Evolutionary conservation across 176 grass and related monocot genomes (phyloP), one percentile per base, ranked within the genome.

Genomic region (Urochloa ruziziensis): DNA sequence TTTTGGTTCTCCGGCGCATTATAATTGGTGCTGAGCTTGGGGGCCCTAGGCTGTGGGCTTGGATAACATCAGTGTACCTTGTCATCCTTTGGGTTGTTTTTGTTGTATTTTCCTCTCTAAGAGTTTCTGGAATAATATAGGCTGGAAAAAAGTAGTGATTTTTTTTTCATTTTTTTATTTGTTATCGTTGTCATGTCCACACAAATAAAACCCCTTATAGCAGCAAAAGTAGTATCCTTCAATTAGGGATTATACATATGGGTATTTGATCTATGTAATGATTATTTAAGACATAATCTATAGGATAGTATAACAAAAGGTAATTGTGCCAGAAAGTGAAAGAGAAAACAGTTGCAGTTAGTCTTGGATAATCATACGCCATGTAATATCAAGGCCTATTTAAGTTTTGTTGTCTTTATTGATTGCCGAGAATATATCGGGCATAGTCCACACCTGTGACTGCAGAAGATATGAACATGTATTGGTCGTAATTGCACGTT

Each of bases 51-150:
- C 25, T 91, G 30, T 97, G 92, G 92, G 92, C 90, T n/a, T 98
- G 90, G 92, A 13, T 25, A 15, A 98, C 95, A 36, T 86, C 92
- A 0, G 75, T 78, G 10, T 98, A 93, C 67, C 94, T 98, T 53
- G 90, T 98, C 83, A 30, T 82, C 29, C 91, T 98, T 49, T 98
- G 92, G 95, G 73, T 98, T 67, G 8, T 94, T 80, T 98, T 94
- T 82, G 75, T 98, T 80, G 81, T 93, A 58, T 66, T 98, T 7
- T 97, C 95, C 13, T 98, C 92, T n/a, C 48, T 98, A 64, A 88
- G 33, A 86, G 44, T 97, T 71, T 98, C 92, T 70, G 86, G 92
- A 75, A 44, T 88, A 27, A 93, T 97, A 59, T 94, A 85, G 66
- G 56, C 3, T 13, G 12, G 28, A 12, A 39, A 12, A 17, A 52